A percentile compares a stretch with the other conserved stretches of the same genome.
phyloP scores from a whole-genome alignment of 2,329 filamentous ascomycete species.

The Diaporthe citri region DNA sequence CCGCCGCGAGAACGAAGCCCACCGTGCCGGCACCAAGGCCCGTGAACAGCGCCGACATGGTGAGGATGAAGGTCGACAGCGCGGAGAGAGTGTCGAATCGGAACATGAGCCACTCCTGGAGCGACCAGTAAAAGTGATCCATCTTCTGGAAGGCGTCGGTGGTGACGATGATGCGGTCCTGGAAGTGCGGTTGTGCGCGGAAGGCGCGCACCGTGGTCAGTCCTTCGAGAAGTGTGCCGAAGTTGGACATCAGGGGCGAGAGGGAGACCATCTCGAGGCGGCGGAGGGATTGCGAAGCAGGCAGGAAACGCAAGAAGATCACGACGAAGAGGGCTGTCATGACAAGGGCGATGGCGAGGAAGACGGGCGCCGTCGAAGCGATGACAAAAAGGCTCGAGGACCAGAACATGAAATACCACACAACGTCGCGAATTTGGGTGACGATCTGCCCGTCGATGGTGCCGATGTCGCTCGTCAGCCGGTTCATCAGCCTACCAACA shows the following conservation, averaged over 20 bases:
- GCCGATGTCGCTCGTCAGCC: slow-evolving; percentile 89
- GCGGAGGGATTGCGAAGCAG: slow-evolving; percentile 84
- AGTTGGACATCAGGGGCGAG: slow-evolving; percentile 91
- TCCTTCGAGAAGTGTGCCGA: slow-evolving; percentile 87
- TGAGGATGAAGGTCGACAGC: slow-evolving; percentile 78
- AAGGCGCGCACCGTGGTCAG: slow-evolving; percentile 90
- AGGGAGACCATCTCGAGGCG: slow-evolving; percentile 91
- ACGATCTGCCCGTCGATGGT: slow-evolving; percentile 91
- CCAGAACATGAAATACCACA: slow-evolving; percentile 79
- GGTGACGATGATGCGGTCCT: slow-evolving; percentile 81
- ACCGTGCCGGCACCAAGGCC: slow-evolving; percentile 83
- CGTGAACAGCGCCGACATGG: slow-evolving; percentile 79
- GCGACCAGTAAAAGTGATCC: slow-evolving; percentile 95
- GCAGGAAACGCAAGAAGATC: slow-evolving; percentile 83
- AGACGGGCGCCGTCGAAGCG: slow-evolving; percentile 80
- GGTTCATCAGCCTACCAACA: slow-evolving; percentile 90
- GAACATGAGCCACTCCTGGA: slow-evolving; percentile 87
- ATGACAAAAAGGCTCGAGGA: slow-evolving; percentile 81
- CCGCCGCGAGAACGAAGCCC: slow-evolving; percentile 84
- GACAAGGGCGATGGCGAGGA: slow-evolving; percentile 77
- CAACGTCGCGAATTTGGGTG: slow-evolving; percentile 77
- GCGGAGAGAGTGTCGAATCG: slow-evolving; percentile 82
- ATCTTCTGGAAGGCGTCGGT: slow-evolving; percentile 93
- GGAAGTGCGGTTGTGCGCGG: slow-evolving; percentile 82
- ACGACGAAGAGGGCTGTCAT: slow-evolving; percentile 78